These are phyloP conservation scores for Conidiobolus incongruus DNA, from an alignment of 371 early-diverging fungal genomes.

Conservation along the genomic window DNA sequence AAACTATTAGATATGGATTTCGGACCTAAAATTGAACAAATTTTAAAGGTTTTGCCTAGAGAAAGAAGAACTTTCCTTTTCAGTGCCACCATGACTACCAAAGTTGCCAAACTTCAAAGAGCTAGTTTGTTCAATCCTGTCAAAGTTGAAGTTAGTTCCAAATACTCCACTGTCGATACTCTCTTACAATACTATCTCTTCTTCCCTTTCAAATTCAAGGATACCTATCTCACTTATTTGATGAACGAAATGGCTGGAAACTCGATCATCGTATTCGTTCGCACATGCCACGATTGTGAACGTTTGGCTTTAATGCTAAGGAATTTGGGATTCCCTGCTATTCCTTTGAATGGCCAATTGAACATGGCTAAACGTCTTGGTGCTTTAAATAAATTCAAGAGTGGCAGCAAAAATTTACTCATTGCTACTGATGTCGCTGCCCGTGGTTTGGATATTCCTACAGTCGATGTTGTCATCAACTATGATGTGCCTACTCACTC, in stretches of 20 bases:
- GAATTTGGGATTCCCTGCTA: slow-evolving; percentile 77
- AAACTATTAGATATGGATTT: slow-evolving; percentile 92
- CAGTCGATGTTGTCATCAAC: slow-evolving; percentile 87
- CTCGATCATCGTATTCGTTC: slow-evolving; percentile 73
- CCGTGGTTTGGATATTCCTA: slow-evolving; percentile 97
- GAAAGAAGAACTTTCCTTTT: slow-evolving; percentile 89
- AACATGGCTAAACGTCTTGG: slow-evolving; percentile 77
- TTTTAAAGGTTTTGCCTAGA: slow-evolving; percentile 74
- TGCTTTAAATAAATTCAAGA: slow-evolving; percentile 77
- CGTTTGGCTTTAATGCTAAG: slow-evolving; percentile 66
- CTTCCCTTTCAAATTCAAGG: slow-evolving; percentile 90
- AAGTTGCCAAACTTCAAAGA: slow-evolving; percentile 82
- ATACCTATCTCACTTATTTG: slow-evolving; percentile 74
- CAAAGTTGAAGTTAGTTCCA: slow-evolving; percentile 73
- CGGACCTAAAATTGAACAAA: slow-evolving; percentile 87
- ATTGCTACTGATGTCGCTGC: no score
- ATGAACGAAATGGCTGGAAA: slow-evolving; percentile 83
- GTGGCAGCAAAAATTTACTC: slow-evolving; percentile 61
- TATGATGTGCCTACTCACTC: slow-evolving; percentile 87
- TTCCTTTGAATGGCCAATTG: slow-evolving; percentile 86
- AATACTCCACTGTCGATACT: slow-evolving; percentile 80
- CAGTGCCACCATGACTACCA: slow-evolving; percentile 93
- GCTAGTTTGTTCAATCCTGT: slow-evolving; percentile 81
- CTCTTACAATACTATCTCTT: slow-evolving; percentile 88
- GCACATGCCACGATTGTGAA: slow-evolving; percentile 70